Evolutionary conservation across 768 basidiomycete genomes (phyloP), one percentile per base, ranked within the genome.

Genomic region (Calocera viscosa): DNA sequence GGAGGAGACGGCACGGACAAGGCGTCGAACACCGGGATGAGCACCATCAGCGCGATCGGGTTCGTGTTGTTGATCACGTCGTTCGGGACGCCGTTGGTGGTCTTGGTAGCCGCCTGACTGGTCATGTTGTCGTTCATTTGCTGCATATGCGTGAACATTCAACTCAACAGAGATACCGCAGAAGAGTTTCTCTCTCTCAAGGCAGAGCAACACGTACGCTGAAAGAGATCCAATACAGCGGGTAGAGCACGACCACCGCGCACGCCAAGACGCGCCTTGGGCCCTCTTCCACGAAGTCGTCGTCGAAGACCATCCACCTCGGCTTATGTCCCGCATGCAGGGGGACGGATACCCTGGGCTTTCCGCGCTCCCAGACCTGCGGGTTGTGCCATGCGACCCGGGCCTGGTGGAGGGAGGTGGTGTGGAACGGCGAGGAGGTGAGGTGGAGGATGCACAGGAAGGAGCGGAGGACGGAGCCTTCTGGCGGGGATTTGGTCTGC

Each of bases 21-120:
- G 34, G 68, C 34, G 63, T 75, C 74, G 43, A 68, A 64, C 63
- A 75, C 69, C 11, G 75, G 75, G 67, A 75, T 73, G 38, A 74
- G 67, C 64, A 74, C 72, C 66, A 75, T 69, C 17, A 75, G 63
- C 1, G 70, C 70, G 34, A 74, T 64, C 22, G 74, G 72, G 66
- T 75, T 71, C 2, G 73, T 66, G 69, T 74, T 74, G 66, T 71
- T 69, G 40, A 75, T 69, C n/a, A 75, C 38, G 66, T 75, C 75
- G 71, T 74, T 73, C 14, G 73, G 74, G 0, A 72, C 65, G 16
- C 73, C 75, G 64, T 74, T 67, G 1, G 71, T 72, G 64, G 70
- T 49, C 68, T 71, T 71, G n/a, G 72, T 69, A 5, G 73, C 75
- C 2, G 75, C 74, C 66, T 75, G 75, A 14, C 70, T 70, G 8